Percentiles rank a stretch among this genome's conserved stretches.
These are phyloP conservation scores for Penicillium coffeae DNA, from an alignment of 495 filamentous ascomycete genomes.

Conservation along the genomic window DNA sequence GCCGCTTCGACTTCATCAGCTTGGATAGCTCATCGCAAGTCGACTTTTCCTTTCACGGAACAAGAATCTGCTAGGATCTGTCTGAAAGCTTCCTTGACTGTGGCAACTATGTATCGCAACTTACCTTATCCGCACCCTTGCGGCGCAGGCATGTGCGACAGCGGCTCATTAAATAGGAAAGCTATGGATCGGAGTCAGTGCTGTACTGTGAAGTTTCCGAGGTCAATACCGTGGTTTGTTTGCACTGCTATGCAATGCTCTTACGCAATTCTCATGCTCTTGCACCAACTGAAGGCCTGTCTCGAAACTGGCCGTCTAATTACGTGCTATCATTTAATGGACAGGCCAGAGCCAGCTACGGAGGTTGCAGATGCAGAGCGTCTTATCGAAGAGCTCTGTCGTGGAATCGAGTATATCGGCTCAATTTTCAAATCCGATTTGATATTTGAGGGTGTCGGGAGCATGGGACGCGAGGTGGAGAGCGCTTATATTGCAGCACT, in stretches of 20 bases:
- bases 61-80: conserved; percentile 46
- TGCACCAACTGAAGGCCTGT: conserved; percentile 29
- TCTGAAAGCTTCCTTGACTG: conserved; percentile 39
- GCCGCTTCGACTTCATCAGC: conserved; percentile 6
- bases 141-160: conserved; percentile 1
- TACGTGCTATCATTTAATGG: conserved; percentile 19
- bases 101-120: conserved; percentile 37
- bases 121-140: conserved; percentile 35
- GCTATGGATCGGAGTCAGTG: background rate
- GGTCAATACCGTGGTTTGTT: conserved; percentile 48
- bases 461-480: conserved; percentile 23
- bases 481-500: conserved; percentile 16
- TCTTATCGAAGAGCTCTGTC: conserved; percentile 39
- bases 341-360: conserved; percentile 20
- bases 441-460: conserved; percentile 20
- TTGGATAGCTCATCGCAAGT: conserved; percentile 10
- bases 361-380: conserved; percentile 33
- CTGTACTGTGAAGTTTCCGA: conserved; percentile 24
- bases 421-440: conserved; percentile 30
- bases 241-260: conserved; percentile 52
- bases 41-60: conserved; percentile 39
- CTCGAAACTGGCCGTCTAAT: conserved; percentile 11
- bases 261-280: conserved; percentile 48
- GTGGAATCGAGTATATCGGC: conserved; percentile 38
- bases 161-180: conserved; percentile 1